Conservation (phyloP, 345 rosid genomes). For the Erysimum cheiranthoides region DNA sequence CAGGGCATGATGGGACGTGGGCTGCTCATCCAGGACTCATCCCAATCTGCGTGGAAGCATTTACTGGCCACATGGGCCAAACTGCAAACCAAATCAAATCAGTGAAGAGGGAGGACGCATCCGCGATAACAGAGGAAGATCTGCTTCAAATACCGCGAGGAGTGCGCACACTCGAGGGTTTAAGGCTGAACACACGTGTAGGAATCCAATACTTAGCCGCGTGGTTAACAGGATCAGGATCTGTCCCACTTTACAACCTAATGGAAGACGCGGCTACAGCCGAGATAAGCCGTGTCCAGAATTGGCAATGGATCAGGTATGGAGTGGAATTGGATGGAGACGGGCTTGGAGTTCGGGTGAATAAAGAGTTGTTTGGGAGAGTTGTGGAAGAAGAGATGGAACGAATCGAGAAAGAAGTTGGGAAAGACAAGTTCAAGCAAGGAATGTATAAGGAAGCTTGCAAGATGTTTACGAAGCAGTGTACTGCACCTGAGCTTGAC, state of each 20-base stretch:
- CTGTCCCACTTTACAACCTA: slow-evolving; percentile 91
- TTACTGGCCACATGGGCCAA: slow-evolving; percentile 72
- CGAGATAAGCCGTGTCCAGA: slow-evolving; percentile 92
- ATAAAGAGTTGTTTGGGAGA: slow-evolving; percentile 66
- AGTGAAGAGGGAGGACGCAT: slow-evolving; percentile 69
- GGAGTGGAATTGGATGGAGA: slow-evolving; percentile 83
- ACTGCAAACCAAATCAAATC: slow-evolving; percentile 69
- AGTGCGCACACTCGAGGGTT: slow-evolving; percentile 78
- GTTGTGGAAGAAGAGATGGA: slow-evolving; percentile 90
- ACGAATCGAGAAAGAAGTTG: slow-evolving; percentile 84
- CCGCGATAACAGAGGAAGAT: slow-evolving; percentile 70
- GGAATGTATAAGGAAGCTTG: slow-evolving; percentile 83
- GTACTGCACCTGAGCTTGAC: slow-evolving; percentile 63
- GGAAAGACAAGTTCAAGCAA: slow-evolving; percentile 72
- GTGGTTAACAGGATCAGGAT: slow-evolving; percentile 89
- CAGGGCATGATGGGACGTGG: slow-evolving; percentile 98
- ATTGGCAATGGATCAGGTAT: slow-evolving; percentile 94
- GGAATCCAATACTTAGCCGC: slow-evolving; percentile 93
- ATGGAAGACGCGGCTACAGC: slow-evolving; percentile 99
- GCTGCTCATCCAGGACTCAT: slow-evolving; percentile 97
- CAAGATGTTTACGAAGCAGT: slow-evolving; percentile 75
- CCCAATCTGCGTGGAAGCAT: slow-evolving; percentile 71
- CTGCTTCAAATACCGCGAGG: slow-evolving; percentile 86
- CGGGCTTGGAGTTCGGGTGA: slow-evolving; percentile 73
- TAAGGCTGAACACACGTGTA: slow-evolving; percentile 84